Conservation (phyloP, 2,329 filamentous ascomycete genomes). For the Westerdykella ornata region DNA sequence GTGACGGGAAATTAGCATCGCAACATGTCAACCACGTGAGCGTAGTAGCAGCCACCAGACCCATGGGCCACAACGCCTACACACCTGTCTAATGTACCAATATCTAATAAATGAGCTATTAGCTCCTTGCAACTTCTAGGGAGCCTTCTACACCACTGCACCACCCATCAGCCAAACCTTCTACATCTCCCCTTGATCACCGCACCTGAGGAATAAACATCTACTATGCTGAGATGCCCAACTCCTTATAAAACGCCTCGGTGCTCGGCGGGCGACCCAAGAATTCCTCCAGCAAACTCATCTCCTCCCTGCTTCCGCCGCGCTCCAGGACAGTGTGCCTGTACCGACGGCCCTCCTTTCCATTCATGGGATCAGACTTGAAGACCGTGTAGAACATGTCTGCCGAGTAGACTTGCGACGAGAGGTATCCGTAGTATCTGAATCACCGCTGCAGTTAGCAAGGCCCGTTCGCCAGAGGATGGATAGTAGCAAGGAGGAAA, state of each 20-base stretch:
- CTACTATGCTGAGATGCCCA: constrained; percentile 49
- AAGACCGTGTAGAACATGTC: constrained; percentile 85
- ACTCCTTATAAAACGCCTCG: constrained; percentile 73
- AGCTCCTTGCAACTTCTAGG: no score
- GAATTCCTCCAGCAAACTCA: constrained; percentile 72
- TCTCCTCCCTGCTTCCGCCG: constrained; percentile 73
- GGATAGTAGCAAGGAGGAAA: no score
- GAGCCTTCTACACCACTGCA: no score
- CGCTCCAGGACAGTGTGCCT: constrained; percentile 71
- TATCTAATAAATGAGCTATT: no score
- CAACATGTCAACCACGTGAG: no score
- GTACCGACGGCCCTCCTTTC: constrained; percentile 65
- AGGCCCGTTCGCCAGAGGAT: neutral
- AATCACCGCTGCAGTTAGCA: constrained; percentile 8
- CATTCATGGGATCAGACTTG: constrained; percentile 71
- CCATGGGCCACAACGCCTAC: no score
- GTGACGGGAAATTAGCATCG: no score
- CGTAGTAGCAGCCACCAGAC: no score
- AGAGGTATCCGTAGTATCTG: constrained; percentile 59
- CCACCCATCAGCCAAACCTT: no score
- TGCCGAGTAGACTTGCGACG: constrained; percentile 71
- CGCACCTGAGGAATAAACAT: no score
- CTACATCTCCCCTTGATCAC: no score
- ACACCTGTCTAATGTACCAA: no score
- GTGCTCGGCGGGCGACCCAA: constrained; percentile 68